Percentiles rank a stretch among this genome's conserved stretches.
These are phyloP conservation scores for Calonectria pteridis DNA, from an alignment of 2,329 filamentous ascomycete genomes.

Conservation along the genomic window DNA sequence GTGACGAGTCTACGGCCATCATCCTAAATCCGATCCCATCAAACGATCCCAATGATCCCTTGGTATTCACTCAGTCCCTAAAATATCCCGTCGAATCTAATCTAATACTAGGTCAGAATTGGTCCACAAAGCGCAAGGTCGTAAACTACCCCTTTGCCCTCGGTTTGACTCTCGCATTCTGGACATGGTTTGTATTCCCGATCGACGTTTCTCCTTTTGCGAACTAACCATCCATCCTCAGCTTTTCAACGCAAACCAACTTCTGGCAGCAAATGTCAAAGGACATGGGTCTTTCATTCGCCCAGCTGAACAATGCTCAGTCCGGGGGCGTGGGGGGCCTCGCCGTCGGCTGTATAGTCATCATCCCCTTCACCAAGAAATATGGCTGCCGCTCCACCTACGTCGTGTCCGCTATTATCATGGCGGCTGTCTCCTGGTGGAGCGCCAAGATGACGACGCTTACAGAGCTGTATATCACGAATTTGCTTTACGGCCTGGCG, in stretches of 20 bases:
- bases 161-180: not conserved
- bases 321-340: conserved; percentile 43
- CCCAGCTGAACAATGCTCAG: conserved; percentile 36
- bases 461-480: conserved; percentile 38
- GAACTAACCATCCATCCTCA: not conserved
- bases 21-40: not conserved
- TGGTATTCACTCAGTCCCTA: not conserved
- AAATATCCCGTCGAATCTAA: no score
- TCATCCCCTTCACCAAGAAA: conserved; percentile 48
- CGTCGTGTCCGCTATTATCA: conserved; percentile 35
- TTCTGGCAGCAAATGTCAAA: conserved; percentile 46
- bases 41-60: conserved; percentile 10
- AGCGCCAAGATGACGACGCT: conserved; percentile 31
- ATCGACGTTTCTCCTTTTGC: not conserved
- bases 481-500: conserved; percentile 48
- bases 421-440: conserved; percentile 40
- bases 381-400: conserved; percentile 48
- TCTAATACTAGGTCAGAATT: not conserved
- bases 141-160: not conserved
- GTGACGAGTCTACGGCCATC: not conserved
- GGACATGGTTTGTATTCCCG: not conserved
- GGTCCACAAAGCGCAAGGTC: not conserved
- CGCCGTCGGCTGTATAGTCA: conserved; percentile 45
- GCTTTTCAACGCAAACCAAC: conserved; percentile 13
- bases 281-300: conserved; percentile 40